phyloP scores from a whole-genome alignment of 2,329 filamentous ascomycete genomes.

The Xylariaceae sp. region DNA sequence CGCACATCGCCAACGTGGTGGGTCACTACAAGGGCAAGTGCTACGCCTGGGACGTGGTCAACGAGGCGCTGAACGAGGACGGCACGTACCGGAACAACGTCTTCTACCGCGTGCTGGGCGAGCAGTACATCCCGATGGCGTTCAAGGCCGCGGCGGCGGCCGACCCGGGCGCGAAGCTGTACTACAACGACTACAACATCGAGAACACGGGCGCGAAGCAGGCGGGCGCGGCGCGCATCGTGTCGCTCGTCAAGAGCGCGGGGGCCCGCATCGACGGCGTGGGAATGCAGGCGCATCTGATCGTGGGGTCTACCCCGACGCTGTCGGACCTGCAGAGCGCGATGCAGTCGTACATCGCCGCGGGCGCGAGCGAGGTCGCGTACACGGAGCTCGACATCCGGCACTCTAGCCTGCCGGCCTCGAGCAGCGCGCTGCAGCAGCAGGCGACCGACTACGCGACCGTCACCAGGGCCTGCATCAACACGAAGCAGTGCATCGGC shows the following conservation, averaged over 20 bases:
- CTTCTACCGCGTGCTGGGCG: constrained; percentile 51
- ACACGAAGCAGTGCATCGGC: constrained; percentile 34
- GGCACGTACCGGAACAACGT: constrained; percentile 47
- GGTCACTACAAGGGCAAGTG: constrained; percentile 55
- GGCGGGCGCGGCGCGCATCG: constrained; percentile 38
- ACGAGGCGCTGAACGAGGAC: constrained; percentile 56
- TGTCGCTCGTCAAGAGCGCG: constrained; percentile 40
- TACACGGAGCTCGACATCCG: constrained; percentile 59
- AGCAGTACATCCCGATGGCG: constrained; percentile 51
- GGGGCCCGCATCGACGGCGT: constrained; percentile 57
- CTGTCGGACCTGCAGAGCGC: constrained; percentile 39
- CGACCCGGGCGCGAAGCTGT: constrained; percentile 51
- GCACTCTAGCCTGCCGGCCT: constrained; percentile 40
- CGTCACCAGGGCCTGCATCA: constrained; percentile 33
- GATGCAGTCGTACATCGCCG: constrained; percentile 45
- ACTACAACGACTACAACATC: constrained; percentile 56
- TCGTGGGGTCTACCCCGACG: constrained; percentile 46
- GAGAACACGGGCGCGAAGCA: constrained; percentile 47
- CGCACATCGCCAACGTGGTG: constrained; percentile 55
- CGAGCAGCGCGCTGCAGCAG: constrained; percentile 34
- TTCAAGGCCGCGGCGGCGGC: constrained; percentile 51
- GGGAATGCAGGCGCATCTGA: constrained; percentile 57
- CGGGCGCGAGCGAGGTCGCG: constrained; percentile 49
- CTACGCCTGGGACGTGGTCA: constrained; percentile 61
- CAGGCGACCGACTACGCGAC: constrained; percentile 44